Evolutionary conservation across 441 rosid genomes (phyloP), one percentile per base, ranked within the genome.

Genomic region (Gossypium schwendimanii): DNA sequence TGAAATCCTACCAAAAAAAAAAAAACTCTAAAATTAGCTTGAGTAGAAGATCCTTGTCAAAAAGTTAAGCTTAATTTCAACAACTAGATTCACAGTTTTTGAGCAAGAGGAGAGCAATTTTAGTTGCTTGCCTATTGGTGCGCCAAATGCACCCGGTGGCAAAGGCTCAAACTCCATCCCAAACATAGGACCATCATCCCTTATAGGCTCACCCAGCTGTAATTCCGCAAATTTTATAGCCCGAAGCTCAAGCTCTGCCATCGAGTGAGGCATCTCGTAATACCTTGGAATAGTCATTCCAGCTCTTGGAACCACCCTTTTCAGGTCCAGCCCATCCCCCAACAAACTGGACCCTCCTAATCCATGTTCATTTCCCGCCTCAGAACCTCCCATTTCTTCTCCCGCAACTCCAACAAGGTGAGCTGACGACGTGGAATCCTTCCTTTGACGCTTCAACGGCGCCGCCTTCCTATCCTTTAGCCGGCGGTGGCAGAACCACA

Each of bases 401-500:
- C 63, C 74, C 21, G 55, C 74, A 14, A 49, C 26, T 18, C 45
- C 50, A 1, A 36, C 31, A 3, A 44, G 68, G 57, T 69, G 23
- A 10, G 71, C 75, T 0, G 74, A 65, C 0, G 77, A 58, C 3
- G 81, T 69, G 0, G 83, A 76, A 28, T 82, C 85, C 63, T 84
- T 85, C 41, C 75, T 79, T 63, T 77, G 85, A 69, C 87, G 91
- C 81, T 84, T 86, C 0, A 15, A 4, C 47, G 83, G 73, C 24
- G 81, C 72, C 0, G 77, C 54, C 72, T 88, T 96, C 82, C 89
- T 88, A 75, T 93, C 98, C 85, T 96, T 96, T 77, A 96, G 77
- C 69, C 99, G 79, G 82, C 99, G 84, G 82, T 96, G 99, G 67
- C 99, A 96, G 80, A 96, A 96, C 99, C 99, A 96, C 98, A 92